phyloP scores from a whole-genome alignment of 176 grass and related monocot genomes.

The Tillandsia leiboldiana region DNA sequence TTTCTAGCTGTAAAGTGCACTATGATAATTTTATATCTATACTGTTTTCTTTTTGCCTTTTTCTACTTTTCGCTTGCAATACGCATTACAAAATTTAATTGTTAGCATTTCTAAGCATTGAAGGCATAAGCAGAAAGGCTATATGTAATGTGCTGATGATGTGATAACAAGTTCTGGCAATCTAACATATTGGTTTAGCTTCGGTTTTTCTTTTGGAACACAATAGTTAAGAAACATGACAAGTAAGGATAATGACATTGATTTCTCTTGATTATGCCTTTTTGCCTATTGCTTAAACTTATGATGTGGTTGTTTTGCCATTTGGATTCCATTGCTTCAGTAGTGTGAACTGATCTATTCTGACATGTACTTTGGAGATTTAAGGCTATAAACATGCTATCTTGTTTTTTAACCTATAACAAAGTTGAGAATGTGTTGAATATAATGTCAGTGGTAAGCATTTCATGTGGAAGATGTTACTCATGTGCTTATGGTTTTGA shows the following conservation, averaged over 20 bases:
- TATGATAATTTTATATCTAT: background rate
- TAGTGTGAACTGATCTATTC: background rate
- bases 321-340: too few relatives aligned
- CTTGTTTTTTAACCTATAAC: too few relatives aligned
- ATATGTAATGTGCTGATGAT: background rate
- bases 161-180: background rate
- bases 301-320: too few relatives aligned
- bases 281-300: too few relatives aligned
- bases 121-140: background rate
- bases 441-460: too few relatives aligned
- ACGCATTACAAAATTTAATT: background rate
- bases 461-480: too few relatives aligned
- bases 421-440: too few relatives aligned
- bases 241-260: too few relatives aligned
- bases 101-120: background rate
- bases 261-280: too few relatives aligned
- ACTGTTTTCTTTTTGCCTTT: background rate
- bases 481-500: background rate
- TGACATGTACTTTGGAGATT: background rate
- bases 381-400: background rate
- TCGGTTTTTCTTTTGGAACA: too few relatives aligned
- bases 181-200: background rate
- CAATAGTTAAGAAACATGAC: too few relatives aligned
- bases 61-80: background rate
- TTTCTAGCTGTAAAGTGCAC: background rate